Conservation (phyloP, 129 eudicot genomes). For the Pseudognaphalium luteoalbum region DNA sequence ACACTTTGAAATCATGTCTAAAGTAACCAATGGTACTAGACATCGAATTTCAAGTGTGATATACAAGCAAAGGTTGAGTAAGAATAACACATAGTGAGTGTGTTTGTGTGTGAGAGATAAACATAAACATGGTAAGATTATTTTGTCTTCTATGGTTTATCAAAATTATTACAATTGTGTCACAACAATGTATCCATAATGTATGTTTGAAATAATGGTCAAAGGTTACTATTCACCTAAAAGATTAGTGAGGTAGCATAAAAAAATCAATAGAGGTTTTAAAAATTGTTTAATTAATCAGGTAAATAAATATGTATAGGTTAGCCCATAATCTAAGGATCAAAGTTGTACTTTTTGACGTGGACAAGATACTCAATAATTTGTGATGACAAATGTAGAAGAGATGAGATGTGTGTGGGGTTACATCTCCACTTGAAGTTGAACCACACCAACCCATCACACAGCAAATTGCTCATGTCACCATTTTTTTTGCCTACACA, state of each 20-base stretch:
- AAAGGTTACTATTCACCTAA: not conserved
- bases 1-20: conserved; percentile 31
- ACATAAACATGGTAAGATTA: conserved; percentile 14
- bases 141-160: not conserved
- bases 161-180: not conserved
- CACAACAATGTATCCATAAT: not conserved
- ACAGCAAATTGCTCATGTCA: conserved; percentile 63
- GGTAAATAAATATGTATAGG: not conserved
- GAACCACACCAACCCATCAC: conserved; percentile 59
- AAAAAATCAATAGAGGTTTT: too few species aligned
- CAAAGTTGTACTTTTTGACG: conserved; percentile 24
- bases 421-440: conserved; percentile 50
- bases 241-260: not conserved
- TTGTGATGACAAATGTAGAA: conserved; percentile 28
- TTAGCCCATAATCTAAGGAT: conserved; percentile 12
- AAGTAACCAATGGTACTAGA: conserved; percentile 22
- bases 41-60: conserved; percentile 42
- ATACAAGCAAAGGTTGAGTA: conserved; percentile 65
- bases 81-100: conserved; percentile 29
- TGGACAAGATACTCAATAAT: conserved; percentile 34
- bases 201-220: not conserved
- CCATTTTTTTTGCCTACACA: conserved; percentile 53
- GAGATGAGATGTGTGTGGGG: conserved; percentile 49
- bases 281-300: not conserved
- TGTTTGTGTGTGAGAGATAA: conserved; percentile 18